Evolutionary conservation across 257 asterid genomes (phyloP).

Genomic region (Vinca minor): DNA sequence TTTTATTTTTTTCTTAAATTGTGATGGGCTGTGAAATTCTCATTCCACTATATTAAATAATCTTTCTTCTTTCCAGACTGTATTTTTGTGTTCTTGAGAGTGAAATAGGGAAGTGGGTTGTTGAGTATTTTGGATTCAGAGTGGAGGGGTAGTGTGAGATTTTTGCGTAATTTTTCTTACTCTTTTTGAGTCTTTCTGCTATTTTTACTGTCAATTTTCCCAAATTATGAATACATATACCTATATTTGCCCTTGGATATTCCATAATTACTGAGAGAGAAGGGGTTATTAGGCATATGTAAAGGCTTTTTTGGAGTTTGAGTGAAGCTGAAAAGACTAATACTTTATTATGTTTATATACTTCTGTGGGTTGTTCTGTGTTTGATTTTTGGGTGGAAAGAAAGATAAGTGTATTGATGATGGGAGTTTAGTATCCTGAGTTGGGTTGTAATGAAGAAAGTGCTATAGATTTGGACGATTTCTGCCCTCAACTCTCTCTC

Average conservation of each 20-base stretch:
- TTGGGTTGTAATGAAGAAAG: slow-evolving; percentile 7
- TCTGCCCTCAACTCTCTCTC: slow-evolving; percentile 8
- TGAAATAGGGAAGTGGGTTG: background rate
- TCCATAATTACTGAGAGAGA: background rate
- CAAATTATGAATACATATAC: background rate
- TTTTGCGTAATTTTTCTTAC: too few species aligned
- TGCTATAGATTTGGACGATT: slow-evolving; percentile 11
- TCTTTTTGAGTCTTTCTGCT: background rate
- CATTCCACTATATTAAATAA: background rate
- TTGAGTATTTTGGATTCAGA: slow-evolving; percentile 2
- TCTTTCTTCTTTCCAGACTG: background rate
- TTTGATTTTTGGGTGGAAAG: background rate
- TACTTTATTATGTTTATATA: background rate
- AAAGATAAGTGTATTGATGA: background rate
- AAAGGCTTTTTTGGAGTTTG: background rate
- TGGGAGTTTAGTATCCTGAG: background rate
- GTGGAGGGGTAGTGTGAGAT: too few species aligned
- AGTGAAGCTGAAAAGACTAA: background rate
- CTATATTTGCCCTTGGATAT: too few species aligned
- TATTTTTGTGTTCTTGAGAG: background rate
- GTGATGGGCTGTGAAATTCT: slow-evolving; percentile 18
- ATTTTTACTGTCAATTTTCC: background rate
- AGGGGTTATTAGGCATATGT: background rate
- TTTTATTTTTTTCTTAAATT: background rate
- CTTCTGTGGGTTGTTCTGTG: background rate